Base-by-base conservation (phyloP, 1,139 yeast species). In the Hyphopichia buzzinii region DNA sequence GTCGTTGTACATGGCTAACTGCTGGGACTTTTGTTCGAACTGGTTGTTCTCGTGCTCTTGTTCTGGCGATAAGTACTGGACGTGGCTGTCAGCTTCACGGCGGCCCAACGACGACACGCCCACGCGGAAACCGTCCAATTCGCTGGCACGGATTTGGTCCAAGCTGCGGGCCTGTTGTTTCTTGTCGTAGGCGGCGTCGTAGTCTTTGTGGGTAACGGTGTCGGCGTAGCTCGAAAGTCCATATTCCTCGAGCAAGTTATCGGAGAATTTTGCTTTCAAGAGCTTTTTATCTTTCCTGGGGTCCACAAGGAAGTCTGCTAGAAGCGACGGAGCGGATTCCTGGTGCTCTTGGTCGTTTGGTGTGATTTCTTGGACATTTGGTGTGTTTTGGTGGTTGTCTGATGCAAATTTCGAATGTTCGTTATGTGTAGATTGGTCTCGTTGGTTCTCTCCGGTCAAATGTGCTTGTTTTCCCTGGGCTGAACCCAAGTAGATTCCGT, bases 401-500 rank as follows among this genome's bases (percentile, higher is more conserved):
- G n/a, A n/a, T n/a, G n/a, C n/a, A n/a, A n/a, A n/a, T n/a, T n/a
- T n/a, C n/a, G n/a, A n/a, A n/a, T n/a, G n/a, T n/a, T n/a, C n/a
- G n/a, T n/a, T n/a, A n/a, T n/a, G n/a, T n/a, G n/a, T n/a, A n/a
- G n/a, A n/a, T n/a, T n/a, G n/a, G 6, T 29, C 13, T 5, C 13
- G 4, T 17, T 35, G 16, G 29, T 41, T 41, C 24, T 43, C 45
- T 28, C 12, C 8, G 7, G 12, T 13, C 17, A 8, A 3, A 8
- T 39, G 36, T 3, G 30, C 33, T 4, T 7, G 8, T 24, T 36
- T 12, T 30, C 41, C 41, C 23, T 44, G 43, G 26, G 39, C 44
- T 3, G 53, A 42, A 4, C 74, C 75, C 27, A 69, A 48, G 43
- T 65, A 69, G 14, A 69, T 67, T 1, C 74, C 74, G 37, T 64